phyloP scores from a whole-genome alignment of 352 stramenopile genomes.

The Globisporangium nagaii region DNA sequence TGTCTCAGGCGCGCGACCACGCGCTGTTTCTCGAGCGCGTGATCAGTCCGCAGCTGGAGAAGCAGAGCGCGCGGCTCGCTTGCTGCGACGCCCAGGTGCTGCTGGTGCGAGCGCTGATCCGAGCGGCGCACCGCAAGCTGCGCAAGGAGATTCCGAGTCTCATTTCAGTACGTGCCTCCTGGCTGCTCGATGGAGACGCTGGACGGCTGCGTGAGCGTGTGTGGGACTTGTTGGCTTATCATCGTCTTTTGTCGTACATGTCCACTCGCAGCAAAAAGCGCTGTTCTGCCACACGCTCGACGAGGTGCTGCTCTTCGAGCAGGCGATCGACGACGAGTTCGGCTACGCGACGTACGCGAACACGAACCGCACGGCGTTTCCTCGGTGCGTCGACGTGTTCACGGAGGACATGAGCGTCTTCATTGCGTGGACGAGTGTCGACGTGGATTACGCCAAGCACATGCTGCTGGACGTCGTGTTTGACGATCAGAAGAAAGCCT shows the following conservation, averaged over 20 bases:
- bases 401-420: slow-evolving; percentile 40
- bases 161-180: slow-evolving; percentile 21
- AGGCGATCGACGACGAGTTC: slow-evolving; percentile 52
- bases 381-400: slow-evolving; percentile 58
- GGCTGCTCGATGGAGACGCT: no score
- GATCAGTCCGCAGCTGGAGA: slow-evolving; percentile 45
- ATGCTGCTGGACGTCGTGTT: slow-evolving; percentile 20
- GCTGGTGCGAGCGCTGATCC: slow-evolving; percentile 44
- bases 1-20: slow-evolving; percentile 49
- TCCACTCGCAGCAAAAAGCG: slow-evolving; percentile 20
- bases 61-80: slow-evolving; percentile 29
- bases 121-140: slow-evolving; percentile 41
- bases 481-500: slow-evolving; percentile 3
- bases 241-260: background rate
- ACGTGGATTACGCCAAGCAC: slow-evolving; percentile 46
- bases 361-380: slow-evolving; percentile 31
- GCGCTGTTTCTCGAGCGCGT: slow-evolving; percentile 30
- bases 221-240: slow-evolving; percentile 6
- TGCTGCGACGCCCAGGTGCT: slow-evolving; percentile 62
- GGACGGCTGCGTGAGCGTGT: slow-evolving; percentile 1
- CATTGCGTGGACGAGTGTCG: slow-evolving; percentile 60
- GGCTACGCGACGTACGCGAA: slow-evolving; percentile 50
- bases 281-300: slow-evolving; percentile 71
- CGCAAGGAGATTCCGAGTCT: slow-evolving; percentile 37
- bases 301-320: slow-evolving; percentile 72